These are phyloP conservation scores for Aegilops tauschii DNA, from an alignment of 176 grass and related monocot species.

Conservation along the genomic window DNA sequence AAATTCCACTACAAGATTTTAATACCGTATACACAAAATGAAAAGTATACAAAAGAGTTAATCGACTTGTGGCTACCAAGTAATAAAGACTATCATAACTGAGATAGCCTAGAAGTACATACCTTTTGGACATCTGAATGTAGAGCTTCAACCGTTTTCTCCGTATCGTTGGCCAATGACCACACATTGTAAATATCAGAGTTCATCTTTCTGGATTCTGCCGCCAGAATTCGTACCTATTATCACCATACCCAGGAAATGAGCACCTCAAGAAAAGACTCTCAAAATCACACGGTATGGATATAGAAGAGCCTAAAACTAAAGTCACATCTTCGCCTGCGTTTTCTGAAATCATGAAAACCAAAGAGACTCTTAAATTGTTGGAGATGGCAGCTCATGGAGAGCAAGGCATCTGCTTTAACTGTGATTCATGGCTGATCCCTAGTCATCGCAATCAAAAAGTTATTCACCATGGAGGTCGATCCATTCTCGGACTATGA, in stretches of 20 bases:
- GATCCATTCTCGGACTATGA: background rate
- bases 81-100: background rate
- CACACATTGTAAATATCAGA: slow-evolving; percentile 32
- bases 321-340: background rate
- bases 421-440: background rate
- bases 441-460: background rate
- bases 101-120: slow-evolving; percentile 16
- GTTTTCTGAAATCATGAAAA: background rate
- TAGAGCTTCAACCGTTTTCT: slow-evolving; percentile 28
- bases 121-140: slow-evolving; percentile 44
- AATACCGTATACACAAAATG: background rate
- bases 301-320: background rate
- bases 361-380: background rate
- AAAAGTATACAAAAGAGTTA: background rate
- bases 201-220: slow-evolving; percentile 43
- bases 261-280: background rate
- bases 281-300: background rate
- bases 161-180: slow-evolving; percentile 33
- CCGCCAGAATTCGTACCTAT: slow-evolving; percentile 35
- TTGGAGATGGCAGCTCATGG: background rate
- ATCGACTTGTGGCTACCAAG: background rate
- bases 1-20: background rate
- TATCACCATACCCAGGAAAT: slow-evolving; percentile 7
- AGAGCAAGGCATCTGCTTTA: background rate
- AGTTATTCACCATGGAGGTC: background rate